phyloP scores from a whole-genome alignment of 1,139 yeast genomes.

The Scheffersomyces segobiensis region DNA sequence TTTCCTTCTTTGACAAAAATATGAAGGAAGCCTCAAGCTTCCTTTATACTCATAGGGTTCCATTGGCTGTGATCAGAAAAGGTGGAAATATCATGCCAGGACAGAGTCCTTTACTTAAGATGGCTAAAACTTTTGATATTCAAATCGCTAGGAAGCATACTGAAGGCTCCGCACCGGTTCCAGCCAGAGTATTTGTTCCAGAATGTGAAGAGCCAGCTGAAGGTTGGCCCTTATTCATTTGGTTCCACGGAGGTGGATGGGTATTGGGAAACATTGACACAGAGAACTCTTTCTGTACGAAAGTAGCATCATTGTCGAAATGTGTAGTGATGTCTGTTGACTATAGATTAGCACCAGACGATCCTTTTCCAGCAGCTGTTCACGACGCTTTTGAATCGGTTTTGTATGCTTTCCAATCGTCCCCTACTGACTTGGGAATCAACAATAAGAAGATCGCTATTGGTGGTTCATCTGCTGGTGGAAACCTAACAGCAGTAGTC shows the following conservation, averaged over 20 bases:
- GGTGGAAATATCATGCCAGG: constrained; percentile 53
- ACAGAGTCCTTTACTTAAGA: constrained; percentile 29
- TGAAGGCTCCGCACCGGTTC: constrained; percentile 22
- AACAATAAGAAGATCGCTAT: constrained; percentile 37
- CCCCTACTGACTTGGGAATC: constrained; percentile 22
- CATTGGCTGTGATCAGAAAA: constrained; percentile 33
- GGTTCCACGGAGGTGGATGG: constrained; percentile 57
- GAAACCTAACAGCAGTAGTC: constrained; percentile 44
- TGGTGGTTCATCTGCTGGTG: constrained; percentile 54
- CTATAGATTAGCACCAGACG: constrained; percentile 43
- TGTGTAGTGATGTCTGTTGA: constrained; percentile 41
- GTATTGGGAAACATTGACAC: constrained; percentile 46
- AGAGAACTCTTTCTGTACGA: constrained; percentile 48
- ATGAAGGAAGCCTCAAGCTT: constrained; percentile 32
- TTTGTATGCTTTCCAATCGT: constrained; percentile 21
- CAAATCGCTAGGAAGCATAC: constrained; percentile 37
- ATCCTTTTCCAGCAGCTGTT: constrained; percentile 50
- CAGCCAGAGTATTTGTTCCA: constrained; percentile 44
- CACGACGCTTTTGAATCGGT: constrained; percentile 44
- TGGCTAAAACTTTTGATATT: constrained; percentile 32
- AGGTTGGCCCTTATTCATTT: constrained; percentile 48
- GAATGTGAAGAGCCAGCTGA: constrained; percentile 31
- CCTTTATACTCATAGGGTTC: constrained; percentile 42
- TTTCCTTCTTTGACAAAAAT: constrained; percentile 31
- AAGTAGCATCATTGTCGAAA: constrained; percentile 34